These are phyloP conservation scores for Pseudoturritis turrita DNA, from an alignment of 345 rosid genomes.

Conservation along the genomic window DNA sequence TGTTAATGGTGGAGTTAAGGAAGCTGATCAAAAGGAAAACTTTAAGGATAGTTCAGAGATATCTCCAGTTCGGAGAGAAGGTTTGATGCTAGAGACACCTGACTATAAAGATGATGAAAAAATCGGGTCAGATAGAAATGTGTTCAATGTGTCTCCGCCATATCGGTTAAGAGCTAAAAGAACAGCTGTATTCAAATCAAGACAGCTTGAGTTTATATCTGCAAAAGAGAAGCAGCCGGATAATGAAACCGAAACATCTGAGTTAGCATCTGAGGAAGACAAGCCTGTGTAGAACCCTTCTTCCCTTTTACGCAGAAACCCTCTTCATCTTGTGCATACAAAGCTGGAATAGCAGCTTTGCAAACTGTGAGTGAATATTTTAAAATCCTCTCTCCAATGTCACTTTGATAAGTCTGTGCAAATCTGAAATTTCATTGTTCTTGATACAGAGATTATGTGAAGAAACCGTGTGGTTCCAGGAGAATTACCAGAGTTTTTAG, in stretches of 20 bases:
- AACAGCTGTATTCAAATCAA: slow-evolving; percentile 67
- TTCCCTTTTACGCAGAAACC: neutral
- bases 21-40: slow-evolving; percentile 22
- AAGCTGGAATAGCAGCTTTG: slow-evolving; percentile 1
- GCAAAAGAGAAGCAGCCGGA: slow-evolving; percentile 37
- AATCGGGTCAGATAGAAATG: slow-evolving; percentile 25
- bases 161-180: slow-evolving; percentile 73
- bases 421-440: neutral
- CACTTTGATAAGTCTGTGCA: neutral
- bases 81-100: slow-evolving; percentile 30
- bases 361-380: neutral
- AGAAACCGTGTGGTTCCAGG: neutral
- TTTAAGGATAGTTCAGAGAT: slow-evolving; percentile 30
- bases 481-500: neutral
- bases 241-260: slow-evolving; percentile 33
- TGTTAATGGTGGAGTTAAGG: slow-evolving; percentile 14
- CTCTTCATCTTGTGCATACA: slow-evolving; percentile 10
- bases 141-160: slow-evolving; percentile 75
- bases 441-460: slow-evolving; percentile 9
- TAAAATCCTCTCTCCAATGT: neutral
- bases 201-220: slow-evolving; percentile 75
- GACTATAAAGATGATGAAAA: slow-evolving; percentile 36
- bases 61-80: slow-evolving; percentile 24
- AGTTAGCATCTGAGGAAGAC: slow-evolving; percentile 14
- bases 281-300: slow-evolving; percentile 4